Conservation (phyloP, 2,329 filamentous ascomycete genomes). For the Parascedosporium putredinis region DNA sequence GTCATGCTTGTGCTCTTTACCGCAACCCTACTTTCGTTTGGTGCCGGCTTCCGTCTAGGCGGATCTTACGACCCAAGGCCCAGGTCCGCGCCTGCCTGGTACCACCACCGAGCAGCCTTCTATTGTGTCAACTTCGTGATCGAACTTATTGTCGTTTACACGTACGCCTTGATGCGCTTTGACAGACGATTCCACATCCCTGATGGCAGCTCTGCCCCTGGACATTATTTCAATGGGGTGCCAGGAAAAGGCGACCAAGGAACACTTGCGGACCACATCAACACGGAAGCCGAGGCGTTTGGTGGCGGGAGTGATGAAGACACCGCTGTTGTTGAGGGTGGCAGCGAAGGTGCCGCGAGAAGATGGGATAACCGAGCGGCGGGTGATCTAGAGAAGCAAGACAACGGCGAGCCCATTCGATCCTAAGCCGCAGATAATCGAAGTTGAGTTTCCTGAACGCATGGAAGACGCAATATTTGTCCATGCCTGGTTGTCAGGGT, state of each 20-base stretch:
- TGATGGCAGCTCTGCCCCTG: slow-evolving; percentile 52
- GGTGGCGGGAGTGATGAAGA: background rate
- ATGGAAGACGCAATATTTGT: background rate
- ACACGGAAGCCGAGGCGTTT: slow-evolving; percentile 5
- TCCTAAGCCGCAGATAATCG: background rate
- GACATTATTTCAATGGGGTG: slow-evolving; percentile 15
- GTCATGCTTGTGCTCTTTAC: slow-evolving; percentile 51
- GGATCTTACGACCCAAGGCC: slow-evolving; percentile 43
- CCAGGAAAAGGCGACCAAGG: background rate
- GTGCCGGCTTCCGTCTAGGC: slow-evolving; percentile 58
- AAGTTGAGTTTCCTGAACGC: background rate
- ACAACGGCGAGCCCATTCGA: background rate
- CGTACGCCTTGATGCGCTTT: slow-evolving; percentile 58
- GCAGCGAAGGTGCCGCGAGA: background rate
- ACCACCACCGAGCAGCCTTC: slow-evolving; percentile 60
- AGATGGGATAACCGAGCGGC: background rate
- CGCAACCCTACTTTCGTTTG: slow-evolving; percentile 51
- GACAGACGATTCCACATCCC: slow-evolving; percentile 69
- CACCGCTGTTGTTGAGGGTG: background rate
- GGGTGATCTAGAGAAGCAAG: slow-evolving; percentile 5
- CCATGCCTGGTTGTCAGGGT: background rate
- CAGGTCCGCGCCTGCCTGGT: slow-evolving; percentile 51
- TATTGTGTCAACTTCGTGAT: slow-evolving; percentile 71
- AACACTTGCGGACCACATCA: background rate
- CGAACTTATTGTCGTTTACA: slow-evolving; percentile 59